Evolutionary conservation across 2,329 filamentous ascomycete genomes (phyloP).

Genomic region (Alternaria gansuensis): DNA sequence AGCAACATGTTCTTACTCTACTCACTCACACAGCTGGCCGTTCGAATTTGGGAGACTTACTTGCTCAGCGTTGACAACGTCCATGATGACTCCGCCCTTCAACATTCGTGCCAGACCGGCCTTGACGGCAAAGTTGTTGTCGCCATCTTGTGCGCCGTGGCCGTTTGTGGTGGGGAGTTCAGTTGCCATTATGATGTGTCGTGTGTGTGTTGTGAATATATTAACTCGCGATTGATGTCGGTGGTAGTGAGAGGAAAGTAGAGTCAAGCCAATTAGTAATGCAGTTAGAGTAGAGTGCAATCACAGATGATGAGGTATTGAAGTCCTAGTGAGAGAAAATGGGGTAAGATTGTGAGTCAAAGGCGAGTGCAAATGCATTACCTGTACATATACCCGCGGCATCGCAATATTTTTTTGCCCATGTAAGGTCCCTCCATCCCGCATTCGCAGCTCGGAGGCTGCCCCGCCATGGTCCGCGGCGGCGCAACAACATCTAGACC

Average conservation of each 20-base stretch:
- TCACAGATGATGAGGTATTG: constrained; percentile 2
- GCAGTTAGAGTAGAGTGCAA: not conserved
- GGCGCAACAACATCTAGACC: constrained; percentile 25
- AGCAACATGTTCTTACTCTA: constrained; percentile 15
- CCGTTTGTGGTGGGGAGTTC: constrained; percentile 60
- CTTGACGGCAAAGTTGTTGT: constrained; percentile 83
- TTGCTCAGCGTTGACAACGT: constrained; percentile 91
- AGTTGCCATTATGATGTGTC: constrained; percentile 53
- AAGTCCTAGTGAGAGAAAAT: constrained; percentile 14
- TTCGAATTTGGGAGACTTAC: constrained; percentile 51
- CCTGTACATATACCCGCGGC: constrained; percentile 32
- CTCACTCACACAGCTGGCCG: not conserved
- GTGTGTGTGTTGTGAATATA: constrained; percentile 1
- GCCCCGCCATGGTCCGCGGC: constrained; percentile 26
- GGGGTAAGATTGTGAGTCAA: constrained; percentile 28
- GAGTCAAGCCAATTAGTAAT: constrained; percentile 11
- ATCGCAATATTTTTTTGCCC: constrained; percentile 44
- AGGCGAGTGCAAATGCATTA: constrained; percentile 34
- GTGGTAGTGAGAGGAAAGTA: not conserved
- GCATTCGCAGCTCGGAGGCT: constrained; percentile 25
- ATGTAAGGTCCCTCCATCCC: constrained; percentile 30
- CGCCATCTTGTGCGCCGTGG: constrained; percentile 55
- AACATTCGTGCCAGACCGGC: constrained; percentile 96
- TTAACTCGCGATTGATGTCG: not conserved
- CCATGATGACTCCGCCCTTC: constrained; percentile 99